A percentile compares a stretch with the other conserved stretches of the same genome.
Conservation (phyloP, 2,329 filamentous ascomycete species). For the Hymenoscyphus linearis region DNA sequence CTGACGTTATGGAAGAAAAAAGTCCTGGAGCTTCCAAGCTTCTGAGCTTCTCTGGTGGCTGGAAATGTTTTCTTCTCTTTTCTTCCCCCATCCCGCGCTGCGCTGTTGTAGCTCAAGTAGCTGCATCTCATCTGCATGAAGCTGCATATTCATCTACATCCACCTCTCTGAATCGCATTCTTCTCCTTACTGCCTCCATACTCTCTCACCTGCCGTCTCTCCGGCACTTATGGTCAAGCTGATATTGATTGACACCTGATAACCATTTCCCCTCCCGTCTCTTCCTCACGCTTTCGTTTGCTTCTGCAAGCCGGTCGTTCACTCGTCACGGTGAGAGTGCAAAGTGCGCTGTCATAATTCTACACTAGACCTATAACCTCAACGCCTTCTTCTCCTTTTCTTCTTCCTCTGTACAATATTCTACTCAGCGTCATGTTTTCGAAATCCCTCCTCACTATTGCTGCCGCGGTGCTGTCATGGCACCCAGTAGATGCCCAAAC, state of each 20-base stretch:
- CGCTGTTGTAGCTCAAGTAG: background rate
- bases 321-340: background rate
- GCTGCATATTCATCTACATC: constrained; percentile 1
- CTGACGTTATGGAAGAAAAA: constrained; percentile 4
- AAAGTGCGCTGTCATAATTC: background rate
- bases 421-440: constrained; percentile 23
- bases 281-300: background rate
- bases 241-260: background rate
- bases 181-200: background rate
- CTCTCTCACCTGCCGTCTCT: background rate
- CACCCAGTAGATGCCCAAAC: constrained; percentile 41
- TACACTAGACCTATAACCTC: background rate
- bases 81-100: background rate
- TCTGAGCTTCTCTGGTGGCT: constrained; percentile 2
- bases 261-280: background rate
- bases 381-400: constrained; percentile 3
- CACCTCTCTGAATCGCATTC: background rate
- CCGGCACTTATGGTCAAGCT: constrained; percentile 1
- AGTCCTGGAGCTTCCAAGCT: background rate
- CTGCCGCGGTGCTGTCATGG: constrained; percentile 18
- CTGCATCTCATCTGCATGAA: background rate
- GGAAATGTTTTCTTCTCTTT: background rate
- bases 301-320: background rate
- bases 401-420: constrained; percentile 17
- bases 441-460: constrained; percentile 18